Conservation (phyloP, 2,329 filamentous ascomycete species). For the Exophiala spinifera region DNA sequence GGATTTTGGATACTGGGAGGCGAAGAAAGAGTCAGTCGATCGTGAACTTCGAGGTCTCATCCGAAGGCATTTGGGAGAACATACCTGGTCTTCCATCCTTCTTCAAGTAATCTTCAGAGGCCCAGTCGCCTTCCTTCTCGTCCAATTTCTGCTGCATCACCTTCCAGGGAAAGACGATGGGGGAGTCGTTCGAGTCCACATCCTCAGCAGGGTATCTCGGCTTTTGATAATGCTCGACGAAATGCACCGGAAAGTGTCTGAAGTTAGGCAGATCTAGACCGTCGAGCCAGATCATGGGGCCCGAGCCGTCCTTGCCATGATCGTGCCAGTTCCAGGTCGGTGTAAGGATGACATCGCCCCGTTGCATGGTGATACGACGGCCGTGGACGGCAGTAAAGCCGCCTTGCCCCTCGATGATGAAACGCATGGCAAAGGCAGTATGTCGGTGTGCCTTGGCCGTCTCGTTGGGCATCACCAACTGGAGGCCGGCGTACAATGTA, state of each 20-base stretch:
- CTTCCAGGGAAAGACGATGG: conserved; percentile 50
- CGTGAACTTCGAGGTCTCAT: too few relatives aligned
- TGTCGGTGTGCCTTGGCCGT: conserved; percentile 56
- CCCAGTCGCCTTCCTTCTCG: conserved; percentile 32
- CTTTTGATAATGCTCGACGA: conserved; percentile 51
- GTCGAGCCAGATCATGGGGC: conserved; percentile 58
- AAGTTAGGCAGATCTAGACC: conserved; percentile 55
- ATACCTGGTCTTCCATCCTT: conserved; percentile 31
- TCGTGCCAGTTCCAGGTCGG: conserved; percentile 61
- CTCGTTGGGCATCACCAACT: conserved; percentile 57
- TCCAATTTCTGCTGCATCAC: conserved; percentile 47
- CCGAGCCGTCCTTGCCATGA: conserved; percentile 56
- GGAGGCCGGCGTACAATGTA: conserved; percentile 57
- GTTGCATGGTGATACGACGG: conserved; percentile 49
- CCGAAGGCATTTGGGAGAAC: not conserved
- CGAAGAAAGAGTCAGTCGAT: not conserved
- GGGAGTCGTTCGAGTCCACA: conserved; percentile 39
- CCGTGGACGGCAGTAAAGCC: conserved; percentile 60
- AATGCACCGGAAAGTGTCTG: conserved; percentile 51
- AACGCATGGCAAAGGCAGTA: conserved; percentile 55
- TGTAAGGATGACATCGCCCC: conserved; percentile 57
- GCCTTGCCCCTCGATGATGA: conserved; percentile 56
- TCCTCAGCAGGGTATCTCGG: conserved; percentile 47
- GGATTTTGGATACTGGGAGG: conserved; percentile 35
- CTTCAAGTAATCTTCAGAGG: conserved; percentile 35